phyloP scores from a whole-genome alignment of 768 basidiomycete genomes.

The Mycena vitilis region DNA sequence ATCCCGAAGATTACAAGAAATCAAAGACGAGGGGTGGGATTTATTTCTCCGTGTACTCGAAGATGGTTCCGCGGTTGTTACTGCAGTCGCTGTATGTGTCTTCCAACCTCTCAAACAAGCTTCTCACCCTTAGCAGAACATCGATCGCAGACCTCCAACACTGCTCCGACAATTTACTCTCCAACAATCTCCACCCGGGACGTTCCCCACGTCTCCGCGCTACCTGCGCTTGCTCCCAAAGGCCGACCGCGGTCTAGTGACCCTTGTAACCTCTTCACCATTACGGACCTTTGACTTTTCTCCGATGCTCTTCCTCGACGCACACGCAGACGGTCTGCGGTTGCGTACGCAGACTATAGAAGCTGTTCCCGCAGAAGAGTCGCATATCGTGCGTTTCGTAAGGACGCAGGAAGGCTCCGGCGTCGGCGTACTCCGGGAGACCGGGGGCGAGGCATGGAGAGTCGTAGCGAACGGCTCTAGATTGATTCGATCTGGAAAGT shows the following conservation, averaged over 20 bases:
- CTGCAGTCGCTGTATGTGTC: constrained; percentile 76
- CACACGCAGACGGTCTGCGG: constrained; percentile 61
- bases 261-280: constrained; percentile 75
- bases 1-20: constrained; percentile 65
- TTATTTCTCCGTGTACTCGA: constrained; percentile 77
- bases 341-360: constrained; percentile 55
- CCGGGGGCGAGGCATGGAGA: constrained; percentile 76
- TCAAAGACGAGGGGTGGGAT: constrained; percentile 81
- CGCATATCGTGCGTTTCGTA: constrained; percentile 69
- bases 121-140: constrained; percentile 65
- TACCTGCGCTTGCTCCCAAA: constrained; percentile 67
- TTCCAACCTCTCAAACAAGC: constrained; percentile 4
- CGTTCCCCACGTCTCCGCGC: constrained; percentile 60
- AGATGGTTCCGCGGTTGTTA: constrained; percentile 81
- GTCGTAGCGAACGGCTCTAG: constrained; percentile 59
- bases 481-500: constrained; percentile 61
- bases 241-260: constrained; percentile 55
- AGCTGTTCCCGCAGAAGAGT: constrained; percentile 58
- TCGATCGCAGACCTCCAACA: constrained; percentile 90
- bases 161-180: constrained; percentile 80
- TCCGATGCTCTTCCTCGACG: constrained; percentile 72
- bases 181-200: constrained; percentile 67
- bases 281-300: constrained; percentile 70
- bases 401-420: constrained; percentile 85
- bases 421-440: constrained; percentile 70